Conservation (phyloP, 164 flowering plant genomes). For the Dillenia turbinata region DNA sequence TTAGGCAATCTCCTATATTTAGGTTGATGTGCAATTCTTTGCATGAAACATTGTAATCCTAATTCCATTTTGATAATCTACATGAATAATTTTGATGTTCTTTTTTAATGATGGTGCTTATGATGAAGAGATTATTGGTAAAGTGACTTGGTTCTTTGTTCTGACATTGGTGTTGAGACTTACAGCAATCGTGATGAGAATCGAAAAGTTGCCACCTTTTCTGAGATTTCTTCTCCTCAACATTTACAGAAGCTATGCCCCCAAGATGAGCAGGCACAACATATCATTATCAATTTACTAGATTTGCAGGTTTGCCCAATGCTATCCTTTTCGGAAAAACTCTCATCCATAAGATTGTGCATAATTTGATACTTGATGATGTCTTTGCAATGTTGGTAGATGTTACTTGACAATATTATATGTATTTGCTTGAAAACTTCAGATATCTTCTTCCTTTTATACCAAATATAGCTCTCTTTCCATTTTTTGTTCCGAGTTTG, state of each 20-base stretch:
- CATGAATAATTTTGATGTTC: too few relatives aligned
- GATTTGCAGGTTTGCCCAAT: slow-evolving; percentile 76
- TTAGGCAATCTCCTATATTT: too few relatives aligned
- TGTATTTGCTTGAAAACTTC: background rate
- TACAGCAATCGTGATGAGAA: slow-evolving; percentile 58
- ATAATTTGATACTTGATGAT: background rate
- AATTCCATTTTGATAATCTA: too few relatives aligned
- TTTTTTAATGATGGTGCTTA: too few relatives aligned
- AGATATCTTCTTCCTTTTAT: background rate
- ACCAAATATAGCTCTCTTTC: background rate
- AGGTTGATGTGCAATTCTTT: too few relatives aligned
- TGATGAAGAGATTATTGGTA: too few relatives aligned
- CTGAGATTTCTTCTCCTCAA: slow-evolving; percentile 54
- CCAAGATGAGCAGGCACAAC: slow-evolving; percentile 35
- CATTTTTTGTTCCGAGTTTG: background rate
- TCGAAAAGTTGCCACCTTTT: slow-evolving; percentile 49
- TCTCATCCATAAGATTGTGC: background rate
- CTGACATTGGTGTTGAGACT: too few relatives aligned
- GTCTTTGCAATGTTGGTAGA: too few relatives aligned
- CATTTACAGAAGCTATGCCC: slow-evolving; percentile 55
- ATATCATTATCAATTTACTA: slow-evolving; percentile 49
- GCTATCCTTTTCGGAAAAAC: background rate
- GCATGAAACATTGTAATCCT: too few relatives aligned
- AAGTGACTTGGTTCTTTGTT: too few relatives aligned
- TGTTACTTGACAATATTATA: too few relatives aligned